These are phyloP conservation scores for Xerocomus amazonicus DNA, from an alignment of 1,284 basidiomycete species.

Conservation along the genomic window DNA sequence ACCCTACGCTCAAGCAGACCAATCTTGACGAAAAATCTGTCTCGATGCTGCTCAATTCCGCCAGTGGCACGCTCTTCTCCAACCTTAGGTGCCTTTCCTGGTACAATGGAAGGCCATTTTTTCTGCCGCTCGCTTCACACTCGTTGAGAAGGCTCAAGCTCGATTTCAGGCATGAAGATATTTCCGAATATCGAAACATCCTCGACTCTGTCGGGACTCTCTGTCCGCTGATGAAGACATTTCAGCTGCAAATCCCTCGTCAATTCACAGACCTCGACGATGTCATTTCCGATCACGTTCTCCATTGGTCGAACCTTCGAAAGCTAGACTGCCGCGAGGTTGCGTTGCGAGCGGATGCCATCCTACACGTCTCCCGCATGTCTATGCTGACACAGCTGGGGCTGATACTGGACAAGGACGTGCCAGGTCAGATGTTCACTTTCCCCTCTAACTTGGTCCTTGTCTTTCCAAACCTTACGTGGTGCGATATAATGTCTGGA, in stretches of 20 bases:
- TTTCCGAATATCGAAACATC: neutral
- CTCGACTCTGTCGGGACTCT: neutral
- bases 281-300: neutral
- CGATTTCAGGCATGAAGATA: neutral
- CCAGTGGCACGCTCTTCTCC: neutral
- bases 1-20: neutral
- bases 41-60: neutral
- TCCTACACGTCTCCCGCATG: conserved; percentile 3
- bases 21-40: neutral
- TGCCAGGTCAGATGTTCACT: neutral
- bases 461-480: neutral
- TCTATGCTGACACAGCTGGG: neutral
- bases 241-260: neutral
- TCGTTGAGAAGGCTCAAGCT: conserved; percentile 3
- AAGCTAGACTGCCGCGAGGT: neutral
- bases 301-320: neutral
- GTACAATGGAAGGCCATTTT: neutral
- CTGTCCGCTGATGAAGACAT: neutral
- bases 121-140: neutral
- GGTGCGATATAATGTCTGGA: neutral
- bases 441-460: neutral
- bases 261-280: neutral
- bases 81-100: neutral
- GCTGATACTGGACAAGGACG: neutral
- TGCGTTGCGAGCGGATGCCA: neutral